Percentiles rank a stretch among this genome's conserved stretches.
Conservation (phyloP, 2,329 filamentous ascomycete genomes). For the Phoma sp. region DNA sequence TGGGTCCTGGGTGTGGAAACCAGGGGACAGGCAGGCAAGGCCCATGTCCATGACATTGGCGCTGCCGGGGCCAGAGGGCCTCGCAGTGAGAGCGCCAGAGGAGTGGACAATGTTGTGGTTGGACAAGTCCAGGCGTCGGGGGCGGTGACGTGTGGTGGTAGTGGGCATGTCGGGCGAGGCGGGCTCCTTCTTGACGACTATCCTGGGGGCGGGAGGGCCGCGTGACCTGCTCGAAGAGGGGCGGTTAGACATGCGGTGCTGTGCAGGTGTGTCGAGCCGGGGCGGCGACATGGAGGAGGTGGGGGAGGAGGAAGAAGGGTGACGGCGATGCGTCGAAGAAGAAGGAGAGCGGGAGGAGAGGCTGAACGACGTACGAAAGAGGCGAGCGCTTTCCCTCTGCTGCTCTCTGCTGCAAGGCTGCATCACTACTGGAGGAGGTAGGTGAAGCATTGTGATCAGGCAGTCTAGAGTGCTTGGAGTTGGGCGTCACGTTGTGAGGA, state of each 20-base stretch:
- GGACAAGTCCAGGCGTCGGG: conserved; percentile 78
- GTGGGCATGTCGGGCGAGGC: conserved; percentile 79
- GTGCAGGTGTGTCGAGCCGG: conserved; percentile 20
- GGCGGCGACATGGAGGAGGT: conserved; percentile 39
- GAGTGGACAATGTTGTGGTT: conserved; percentile 53
- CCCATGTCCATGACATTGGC: conserved; percentile 89
- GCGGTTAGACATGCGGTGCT: conserved; percentile 39
- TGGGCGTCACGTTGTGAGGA: conserved; percentile 47
- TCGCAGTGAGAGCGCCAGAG: conserved; percentile 61
- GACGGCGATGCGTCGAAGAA: conserved; percentile 18
- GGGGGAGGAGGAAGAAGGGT: conserved; percentile 32
- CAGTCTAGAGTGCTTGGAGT: conserved; percentile 44
- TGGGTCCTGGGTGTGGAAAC: conserved; percentile 96
- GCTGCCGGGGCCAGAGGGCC: conserved; percentile 73
- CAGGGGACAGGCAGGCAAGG: conserved; percentile 90
- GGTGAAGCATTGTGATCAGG: conserved; percentile 48
- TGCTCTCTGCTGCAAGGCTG: conserved; percentile 45
- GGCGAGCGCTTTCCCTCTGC: conserved; percentile 61
- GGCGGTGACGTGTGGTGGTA: conserved; percentile 74
- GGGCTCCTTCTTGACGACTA: conserved; percentile 96
- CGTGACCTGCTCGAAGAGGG: conserved; percentile 57
- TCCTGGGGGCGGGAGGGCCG: conserved; percentile 68
- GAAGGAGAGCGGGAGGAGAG: conserved; percentile 31
- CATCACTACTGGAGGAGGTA: conserved; percentile 48
- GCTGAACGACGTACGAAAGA: conserved; percentile 54